phyloP scores from a whole-genome alignment of 2,329 filamentous ascomycete genomes.

The Ophiostoma novo-ulmi region DNA sequence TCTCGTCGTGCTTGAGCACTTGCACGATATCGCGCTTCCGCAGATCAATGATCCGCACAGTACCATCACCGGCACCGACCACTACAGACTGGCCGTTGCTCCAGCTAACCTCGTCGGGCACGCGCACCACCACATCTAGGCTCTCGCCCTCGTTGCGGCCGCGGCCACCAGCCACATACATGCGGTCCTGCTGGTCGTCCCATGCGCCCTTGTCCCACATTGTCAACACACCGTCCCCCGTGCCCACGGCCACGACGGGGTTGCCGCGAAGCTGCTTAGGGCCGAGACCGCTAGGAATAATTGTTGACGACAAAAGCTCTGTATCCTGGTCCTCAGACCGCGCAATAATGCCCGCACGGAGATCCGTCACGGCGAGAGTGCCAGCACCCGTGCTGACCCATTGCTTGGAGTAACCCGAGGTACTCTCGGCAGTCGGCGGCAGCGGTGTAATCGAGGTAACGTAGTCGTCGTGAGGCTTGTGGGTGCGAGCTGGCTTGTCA shows the following conservation, averaged over 20 bases:
- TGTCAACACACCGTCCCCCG: slow-evolving; percentile 73
- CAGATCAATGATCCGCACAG: slow-evolving; percentile 70
- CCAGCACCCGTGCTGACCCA: slow-evolving; percentile 92
- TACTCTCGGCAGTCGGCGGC: slow-evolving; percentile 72
- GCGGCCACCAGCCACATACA: slow-evolving; percentile 63
- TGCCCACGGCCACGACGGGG: slow-evolving; percentile 71
- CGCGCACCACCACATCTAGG: slow-evolving; percentile 67
- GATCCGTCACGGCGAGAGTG: slow-evolving; percentile 83
- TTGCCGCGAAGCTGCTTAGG: slow-evolving; percentile 61
- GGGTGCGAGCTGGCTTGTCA: slow-evolving; percentile 65
- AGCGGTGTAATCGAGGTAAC: slow-evolving; percentile 82
- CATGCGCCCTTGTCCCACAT: slow-evolving; percentile 92
- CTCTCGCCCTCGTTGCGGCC: slow-evolving; percentile 59
- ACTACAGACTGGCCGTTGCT: slow-evolving; percentile 65
- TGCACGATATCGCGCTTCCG: slow-evolving; percentile 65
- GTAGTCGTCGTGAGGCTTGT: slow-evolving; percentile 87
- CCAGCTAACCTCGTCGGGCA: slow-evolving; percentile 65
- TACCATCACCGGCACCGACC: slow-evolving; percentile 76
- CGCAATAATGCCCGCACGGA: slow-evolving; percentile 78
- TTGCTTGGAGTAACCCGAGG: slow-evolving; percentile 85
- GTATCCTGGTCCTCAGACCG: slow-evolving; percentile 94
- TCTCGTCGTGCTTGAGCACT: slow-evolving; percentile 71
- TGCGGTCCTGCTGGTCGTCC: slow-evolving; percentile 90
- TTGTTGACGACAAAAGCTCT: slow-evolving; percentile 75
- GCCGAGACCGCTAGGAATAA: slow-evolving; percentile 66